Percentiles rank a stretch among this genome's conserved stretches.
These are phyloP conservation scores for Fulvia fulva DNA, from an alignment of 2,329 filamentous ascomycete species.

Conservation along the genomic window DNA sequence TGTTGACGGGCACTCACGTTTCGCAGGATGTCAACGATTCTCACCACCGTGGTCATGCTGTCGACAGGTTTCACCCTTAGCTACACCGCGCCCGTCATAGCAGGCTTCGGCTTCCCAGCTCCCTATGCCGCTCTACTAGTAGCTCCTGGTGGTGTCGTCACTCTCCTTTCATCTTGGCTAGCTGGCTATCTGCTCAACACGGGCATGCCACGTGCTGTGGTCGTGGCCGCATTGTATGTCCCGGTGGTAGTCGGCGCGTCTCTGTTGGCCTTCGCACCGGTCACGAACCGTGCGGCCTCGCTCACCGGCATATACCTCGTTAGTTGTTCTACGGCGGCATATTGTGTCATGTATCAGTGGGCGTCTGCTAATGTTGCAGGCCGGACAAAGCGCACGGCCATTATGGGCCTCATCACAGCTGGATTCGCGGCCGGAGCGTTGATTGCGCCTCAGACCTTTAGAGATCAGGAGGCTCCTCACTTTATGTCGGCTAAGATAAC, in stretches of 20 bases:
- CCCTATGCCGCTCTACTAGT: neutral
- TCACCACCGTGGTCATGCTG: conserved; percentile 1
- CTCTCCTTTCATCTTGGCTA: neutral
- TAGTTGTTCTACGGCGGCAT: conserved; percentile 29
- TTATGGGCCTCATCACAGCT: conserved; percentile 34
- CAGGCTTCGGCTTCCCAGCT: conserved; percentile 4
- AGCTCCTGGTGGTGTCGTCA: conserved; percentile 3
- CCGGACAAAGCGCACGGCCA: conserved; percentile 37
- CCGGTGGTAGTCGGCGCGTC: neutral
- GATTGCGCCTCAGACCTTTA: conserved; percentile 36
- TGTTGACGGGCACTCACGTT: neutral
- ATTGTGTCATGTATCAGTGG: conserved; percentile 34
- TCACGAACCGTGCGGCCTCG: neutral
- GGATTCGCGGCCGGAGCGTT: conserved; percentile 39
- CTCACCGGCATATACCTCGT: conserved; percentile 33
- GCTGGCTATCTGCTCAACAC: neutral
- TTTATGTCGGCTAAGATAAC: conserved; percentile 39
- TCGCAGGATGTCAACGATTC: neutral
- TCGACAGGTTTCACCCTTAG: conserved; percentile 6
- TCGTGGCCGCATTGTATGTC: neutral
- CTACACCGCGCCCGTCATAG: conserved; percentile 3
- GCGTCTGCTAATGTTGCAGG: conserved; percentile 46
- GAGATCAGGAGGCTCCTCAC: conserved; percentile 30
- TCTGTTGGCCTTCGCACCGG: neutral
- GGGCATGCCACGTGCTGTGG: neutral